phyloP scores from a whole-genome alignment of 805 yeast genomes.

The Kazachstania taianensis region DNA sequence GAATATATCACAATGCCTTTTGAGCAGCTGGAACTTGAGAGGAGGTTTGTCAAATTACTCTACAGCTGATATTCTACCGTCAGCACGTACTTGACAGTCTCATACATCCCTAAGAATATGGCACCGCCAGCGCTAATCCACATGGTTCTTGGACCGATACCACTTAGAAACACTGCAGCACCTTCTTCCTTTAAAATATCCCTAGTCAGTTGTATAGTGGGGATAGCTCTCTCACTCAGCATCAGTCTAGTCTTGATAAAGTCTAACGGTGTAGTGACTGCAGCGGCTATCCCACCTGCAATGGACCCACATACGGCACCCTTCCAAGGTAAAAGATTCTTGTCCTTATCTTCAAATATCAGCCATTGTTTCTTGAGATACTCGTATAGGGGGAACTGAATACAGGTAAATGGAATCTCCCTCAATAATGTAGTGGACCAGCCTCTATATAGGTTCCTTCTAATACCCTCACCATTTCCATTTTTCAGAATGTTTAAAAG shows the following conservation, averaged over 20 bases:
- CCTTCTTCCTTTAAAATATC: slow-evolving; percentile 67
- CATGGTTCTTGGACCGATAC: slow-evolving; percentile 90
- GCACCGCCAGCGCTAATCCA: slow-evolving; percentile 99
- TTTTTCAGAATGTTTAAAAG: slow-evolving; percentile 52
- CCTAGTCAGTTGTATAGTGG: slow-evolving; percentile 38
- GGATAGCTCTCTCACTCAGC: slow-evolving; percentile 46
- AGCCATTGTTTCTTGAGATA: slow-evolving; percentile 57
- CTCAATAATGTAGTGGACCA: slow-evolving; percentile 88
- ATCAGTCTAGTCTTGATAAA: slow-evolving; percentile 77
- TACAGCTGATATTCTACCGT: too few relatives aligned
- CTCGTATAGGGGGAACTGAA: slow-evolving; percentile 93
- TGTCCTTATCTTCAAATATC: slow-evolving; percentile 29
- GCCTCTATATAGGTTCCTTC: slow-evolving; percentile 81
- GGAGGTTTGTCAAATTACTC: neutral
- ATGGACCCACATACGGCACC: slow-evolving; percentile 80
- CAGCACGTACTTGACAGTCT: slow-evolving; percentile 25
- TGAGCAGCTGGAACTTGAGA: neutral
- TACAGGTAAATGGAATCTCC: slow-evolving; percentile 92
- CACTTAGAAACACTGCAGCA: slow-evolving; percentile 56
- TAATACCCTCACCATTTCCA: slow-evolving; percentile 64
- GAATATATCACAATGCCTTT: neutral
- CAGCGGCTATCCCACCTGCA: slow-evolving; percentile 79
- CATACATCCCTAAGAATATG: slow-evolving; percentile 90
- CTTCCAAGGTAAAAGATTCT: slow-evolving; percentile 46
- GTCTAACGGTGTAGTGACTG: slow-evolving; percentile 70